Conservation (phyloP, 257 asterid species). For the Forsythia suspensa region DNA sequence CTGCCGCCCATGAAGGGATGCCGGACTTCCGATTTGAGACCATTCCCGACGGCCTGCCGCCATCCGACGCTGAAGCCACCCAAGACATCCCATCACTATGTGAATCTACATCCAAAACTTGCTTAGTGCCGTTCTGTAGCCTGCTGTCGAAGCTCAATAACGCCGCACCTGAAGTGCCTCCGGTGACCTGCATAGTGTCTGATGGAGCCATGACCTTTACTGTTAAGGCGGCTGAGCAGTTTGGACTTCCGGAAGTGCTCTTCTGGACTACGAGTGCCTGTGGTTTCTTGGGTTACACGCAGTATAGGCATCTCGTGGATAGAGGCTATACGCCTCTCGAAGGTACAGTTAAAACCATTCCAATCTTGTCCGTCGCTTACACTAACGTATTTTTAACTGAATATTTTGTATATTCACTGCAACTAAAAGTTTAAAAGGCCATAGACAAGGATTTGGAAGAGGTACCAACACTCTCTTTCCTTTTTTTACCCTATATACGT, state of each 20-base stretch:
- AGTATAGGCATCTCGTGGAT: slow-evolving; percentile 27
- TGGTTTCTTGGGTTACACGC: slow-evolving; percentile 32
- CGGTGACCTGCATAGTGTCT: slow-evolving; percentile 43
- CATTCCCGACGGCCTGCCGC: slow-evolving; percentile 49
- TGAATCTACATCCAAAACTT: slow-evolving; percentile 28
- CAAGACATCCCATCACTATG: slow-evolving; percentile 43
- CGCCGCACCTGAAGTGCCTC: slow-evolving; percentile 23
- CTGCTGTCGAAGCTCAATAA: slow-evolving; percentile 31
- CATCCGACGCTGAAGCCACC: slow-evolving; percentile 43
- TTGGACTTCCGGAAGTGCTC: slow-evolving; percentile 37
- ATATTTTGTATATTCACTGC: neutral
- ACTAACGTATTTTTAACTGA: neutral
- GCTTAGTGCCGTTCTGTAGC: slow-evolving; percentile 35
- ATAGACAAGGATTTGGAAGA: neutral
- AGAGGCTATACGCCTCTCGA: slow-evolving; percentile 37
- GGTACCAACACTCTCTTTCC: neutral
- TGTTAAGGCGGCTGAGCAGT: slow-evolving; percentile 36
- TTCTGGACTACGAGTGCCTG: slow-evolving; percentile 41
- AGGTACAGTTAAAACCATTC: slow-evolving; percentile 24
- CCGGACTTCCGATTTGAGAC: slow-evolving; percentile 42
- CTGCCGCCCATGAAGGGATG: slow-evolving; percentile 34
- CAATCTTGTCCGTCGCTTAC: neutral
- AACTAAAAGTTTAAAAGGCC: neutral
- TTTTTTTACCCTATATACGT: neutral
- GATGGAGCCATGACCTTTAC: slow-evolving; percentile 47